phyloP scores from a whole-genome alignment of 2,329 filamentous ascomycete species.

The Emergomyces orientalis region DNA sequence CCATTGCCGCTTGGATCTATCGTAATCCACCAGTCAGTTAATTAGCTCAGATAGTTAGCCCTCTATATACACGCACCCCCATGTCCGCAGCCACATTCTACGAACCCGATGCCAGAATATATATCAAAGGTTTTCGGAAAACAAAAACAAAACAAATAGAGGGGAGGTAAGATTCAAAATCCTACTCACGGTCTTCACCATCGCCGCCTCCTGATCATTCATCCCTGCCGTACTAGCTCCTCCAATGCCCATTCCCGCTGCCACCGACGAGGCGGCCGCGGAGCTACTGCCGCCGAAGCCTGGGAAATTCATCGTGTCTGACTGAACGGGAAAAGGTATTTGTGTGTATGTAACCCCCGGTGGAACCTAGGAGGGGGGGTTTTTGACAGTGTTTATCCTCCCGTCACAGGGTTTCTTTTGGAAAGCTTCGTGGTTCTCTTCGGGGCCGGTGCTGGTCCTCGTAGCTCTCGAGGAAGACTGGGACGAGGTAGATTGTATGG shows the following conservation, averaged over 20 bases:
- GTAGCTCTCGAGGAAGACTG: no score
- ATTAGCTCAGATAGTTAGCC: not conserved
- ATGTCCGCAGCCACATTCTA: no score
- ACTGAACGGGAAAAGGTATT: not conserved
- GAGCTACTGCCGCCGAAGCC: constrained; percentile 26
- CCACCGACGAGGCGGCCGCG: constrained; percentile 17
- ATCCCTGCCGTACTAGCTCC: constrained; percentile 28
- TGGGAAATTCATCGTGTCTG: constrained; percentile 28
- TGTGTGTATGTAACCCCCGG: not conserved
- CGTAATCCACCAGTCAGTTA: not conserved
- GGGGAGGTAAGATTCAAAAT: not conserved
- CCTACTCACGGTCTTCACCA: constrained; percentile 38
- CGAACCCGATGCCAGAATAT: no score
- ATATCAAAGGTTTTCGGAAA: not conserved
- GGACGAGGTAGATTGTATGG: no score
- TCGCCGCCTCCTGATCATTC: constrained; percentile 40
- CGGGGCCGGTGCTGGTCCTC: no score
- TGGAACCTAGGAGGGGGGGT: no score
- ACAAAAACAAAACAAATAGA: not conserved
- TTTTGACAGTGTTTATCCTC: no score
- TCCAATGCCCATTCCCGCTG: constrained; percentile 16
- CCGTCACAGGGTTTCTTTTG: not conserved
- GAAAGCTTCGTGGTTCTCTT: no score
- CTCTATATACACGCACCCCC: not conserved
- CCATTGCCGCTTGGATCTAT: constrained; percentile 76